These are phyloP conservation scores for Xylaria grammica DNA, from an alignment of 495 filamentous ascomycete genomes.

Conservation along the genomic window DNA sequence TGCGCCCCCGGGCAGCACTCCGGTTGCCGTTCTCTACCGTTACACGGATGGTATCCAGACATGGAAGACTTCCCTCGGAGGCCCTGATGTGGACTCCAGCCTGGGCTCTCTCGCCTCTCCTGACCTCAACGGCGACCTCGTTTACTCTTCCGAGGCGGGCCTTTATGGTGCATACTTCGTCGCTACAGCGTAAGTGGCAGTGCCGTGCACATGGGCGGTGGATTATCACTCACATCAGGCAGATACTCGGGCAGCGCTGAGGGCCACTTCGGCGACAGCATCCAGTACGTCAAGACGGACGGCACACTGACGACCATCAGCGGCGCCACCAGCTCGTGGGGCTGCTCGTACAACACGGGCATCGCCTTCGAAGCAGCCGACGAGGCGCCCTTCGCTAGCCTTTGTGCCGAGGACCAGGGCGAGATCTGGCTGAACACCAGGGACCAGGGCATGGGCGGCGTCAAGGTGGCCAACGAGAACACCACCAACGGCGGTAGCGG, in stretches of 20 bases:
- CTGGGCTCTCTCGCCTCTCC: constrained; percentile 46
- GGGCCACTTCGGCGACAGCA: constrained; percentile 60
- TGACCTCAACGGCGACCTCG: constrained; percentile 61
- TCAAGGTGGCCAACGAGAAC: constrained; percentile 63
- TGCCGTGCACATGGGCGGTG: too few species aligned
- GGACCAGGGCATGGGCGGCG: constrained; percentile 55
- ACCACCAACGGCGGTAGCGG: constrained; percentile 57
- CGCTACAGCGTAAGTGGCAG: constrained; percentile 43
- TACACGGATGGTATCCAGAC: constrained; percentile 52
- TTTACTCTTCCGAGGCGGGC: constrained; percentile 55
- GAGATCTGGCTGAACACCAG: constrained; percentile 64
- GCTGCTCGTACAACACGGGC: constrained; percentile 65
- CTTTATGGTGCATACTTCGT: constrained; percentile 62
- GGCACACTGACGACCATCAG: constrained; percentile 47
- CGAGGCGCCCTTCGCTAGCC: constrained; percentile 54
- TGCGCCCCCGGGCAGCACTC: constrained; percentile 49
- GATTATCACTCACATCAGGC: too few species aligned
- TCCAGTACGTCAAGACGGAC: constrained; percentile 50
- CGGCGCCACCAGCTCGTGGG: constrained; percentile 56
- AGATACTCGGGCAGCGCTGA: constrained; percentile 51
- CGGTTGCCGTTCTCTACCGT: constrained; percentile 54
- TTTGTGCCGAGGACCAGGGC: constrained; percentile 62
- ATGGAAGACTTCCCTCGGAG: constrained; percentile 58
- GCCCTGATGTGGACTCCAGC: constrained; percentile 50
- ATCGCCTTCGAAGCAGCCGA: constrained; percentile 61